Base-by-base conservation (phyloP, 164 flowering plant genomes). In the Houttuynia cordata region DNA sequence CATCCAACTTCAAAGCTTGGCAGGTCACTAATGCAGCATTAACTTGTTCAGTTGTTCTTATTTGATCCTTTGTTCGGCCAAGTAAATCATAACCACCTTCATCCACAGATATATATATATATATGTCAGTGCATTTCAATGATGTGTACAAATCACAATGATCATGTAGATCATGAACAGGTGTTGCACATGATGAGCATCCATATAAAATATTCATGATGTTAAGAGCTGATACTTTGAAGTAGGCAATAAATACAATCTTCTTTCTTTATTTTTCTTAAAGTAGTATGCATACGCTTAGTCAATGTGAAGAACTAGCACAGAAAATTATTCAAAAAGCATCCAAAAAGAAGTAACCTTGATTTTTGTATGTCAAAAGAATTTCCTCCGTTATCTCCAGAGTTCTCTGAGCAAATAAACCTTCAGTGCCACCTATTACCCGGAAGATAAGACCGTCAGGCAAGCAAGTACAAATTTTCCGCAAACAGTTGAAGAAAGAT, bases 11-110 rank as follows among this genome's bases (percentile, higher is more conserved):
- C 87, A 93, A 77, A 60, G 83, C 78, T 56, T 76, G 81, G 86
- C 99, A 93, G 10, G 99, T 68, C 39, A 71, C 67, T 53, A 93
- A 68, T 61, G 99, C 83, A 73, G 97, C 92, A 75, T 86, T 88
- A 42, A 93, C 99, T 76, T 93, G 99, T 72, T 93, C 99, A n/a
- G 84, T 85, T 61, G 99, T 85, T 76, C 95, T 83, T 42, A 93
- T 90, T 69, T 93, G 99, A 80, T 93, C 99, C 67, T 85, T 81
- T 58, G 99, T 90, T 61, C 99, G 75, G 64, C 99, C 99, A 63
- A 93, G 82, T 76, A 93, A 64, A 74, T 93, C 99, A 78, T 86
- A 93, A 68, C 99, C 99, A 83, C 99, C 99, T 93, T 61, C 64
- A 67, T 22, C 67, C 62, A 3, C 8, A 18, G 6, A 34, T 24